A percentile compares a stretch with the other conserved stretches of the same genome.
Conservation (phyloP, 257 asterid genomes). For the Phtheirospermum japonicum region DNA sequence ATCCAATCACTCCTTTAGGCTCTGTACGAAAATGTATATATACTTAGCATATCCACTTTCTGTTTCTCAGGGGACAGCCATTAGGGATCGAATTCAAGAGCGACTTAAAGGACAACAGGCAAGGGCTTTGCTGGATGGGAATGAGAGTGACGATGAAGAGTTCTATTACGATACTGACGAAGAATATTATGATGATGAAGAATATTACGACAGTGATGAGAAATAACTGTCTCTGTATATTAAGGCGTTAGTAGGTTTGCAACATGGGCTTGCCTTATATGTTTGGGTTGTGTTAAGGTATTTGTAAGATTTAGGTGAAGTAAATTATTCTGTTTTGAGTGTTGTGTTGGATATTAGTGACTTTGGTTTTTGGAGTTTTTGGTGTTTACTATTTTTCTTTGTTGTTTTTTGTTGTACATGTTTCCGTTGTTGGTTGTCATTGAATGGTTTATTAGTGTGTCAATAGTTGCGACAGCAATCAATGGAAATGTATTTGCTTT, state of each 20-base stretch:
- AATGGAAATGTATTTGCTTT: neutral
- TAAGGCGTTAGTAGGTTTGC: conserved; percentile 11
- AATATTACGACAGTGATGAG: conserved; percentile 42
- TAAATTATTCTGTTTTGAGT: conserved; percentile 4
- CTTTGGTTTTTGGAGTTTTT: conserved; percentile 1
- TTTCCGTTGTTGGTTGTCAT: neutral
- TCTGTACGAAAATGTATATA: neutral
- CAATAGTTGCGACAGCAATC: neutral
- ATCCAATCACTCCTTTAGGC: neutral
- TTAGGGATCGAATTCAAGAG: conserved; percentile 62
- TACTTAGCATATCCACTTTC: neutral
- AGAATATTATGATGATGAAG: conserved; percentile 43
- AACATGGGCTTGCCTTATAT: conserved; percentile 6
- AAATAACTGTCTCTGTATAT: conserved; percentile 38
- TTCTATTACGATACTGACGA: conserved; percentile 40
- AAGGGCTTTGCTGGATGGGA: conserved; percentile 36
- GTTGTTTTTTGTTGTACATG: neutral
- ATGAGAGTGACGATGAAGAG: conserved; percentile 38
- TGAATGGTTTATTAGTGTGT: neutral
- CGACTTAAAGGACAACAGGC: conserved; percentile 50
- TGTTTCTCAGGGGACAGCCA: conserved; percentile 58
- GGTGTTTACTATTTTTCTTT: neutral
- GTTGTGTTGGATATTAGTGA: neutral
- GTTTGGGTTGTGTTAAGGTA: conserved; percentile 22
- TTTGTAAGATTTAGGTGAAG: conserved; percentile 22